Evolutionary conservation across 306 rosid species (phyloP), one percentile per base, ranked within the genome.

Genomic region (Cyamopsis tetragonoloba): DNA sequence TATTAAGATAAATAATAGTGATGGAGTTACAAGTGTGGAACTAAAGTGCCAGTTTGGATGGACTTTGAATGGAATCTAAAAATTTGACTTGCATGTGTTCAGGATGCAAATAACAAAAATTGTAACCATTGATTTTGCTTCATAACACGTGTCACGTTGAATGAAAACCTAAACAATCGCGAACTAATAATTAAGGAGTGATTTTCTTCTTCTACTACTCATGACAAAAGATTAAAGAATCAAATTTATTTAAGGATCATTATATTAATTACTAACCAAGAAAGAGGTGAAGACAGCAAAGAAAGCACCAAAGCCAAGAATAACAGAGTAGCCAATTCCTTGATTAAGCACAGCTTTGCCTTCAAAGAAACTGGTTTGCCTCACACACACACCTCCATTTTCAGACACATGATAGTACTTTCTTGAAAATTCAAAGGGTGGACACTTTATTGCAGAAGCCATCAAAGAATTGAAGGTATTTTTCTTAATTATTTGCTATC

Each of bases 281-380:
- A 92, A 84, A 67, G 98, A 89, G 15, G 98, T 92, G 82, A 92
- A 87, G 80, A 92, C 62, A 11, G 96, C 92, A 54, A 92, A 92
- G 81, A 92, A 92, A 60, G 95, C 95, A 65, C 98, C 98, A 79
- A 92, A 92, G 5, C 98, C 96, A 62, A 92, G 91, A 73, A 92
- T 84, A 48, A 92, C 82, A 24, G 96, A 81, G 49, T 92, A 89
- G 0, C 98, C 98, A 39, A 82, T 86, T 24, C 89, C 92, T 28
- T 89, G 98, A 84, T 80, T 80, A 28, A 92, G 95, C 53, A 85
- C 91, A 2, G 92, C 81, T 73, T 89, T 84, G 68, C 89, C 95
- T 66, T 78, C 85, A 76, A 92, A 92, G 92, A 89, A 92, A 76
- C 98, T 92, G 78, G 46, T 74, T 10, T 89, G 96, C 43, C 98